Evolutionary conservation across 2,329 filamentous ascomycete genomes (phyloP), one percentile per base, ranked within the genome.

Genomic region (Tricladium varicosporioides): DNA sequence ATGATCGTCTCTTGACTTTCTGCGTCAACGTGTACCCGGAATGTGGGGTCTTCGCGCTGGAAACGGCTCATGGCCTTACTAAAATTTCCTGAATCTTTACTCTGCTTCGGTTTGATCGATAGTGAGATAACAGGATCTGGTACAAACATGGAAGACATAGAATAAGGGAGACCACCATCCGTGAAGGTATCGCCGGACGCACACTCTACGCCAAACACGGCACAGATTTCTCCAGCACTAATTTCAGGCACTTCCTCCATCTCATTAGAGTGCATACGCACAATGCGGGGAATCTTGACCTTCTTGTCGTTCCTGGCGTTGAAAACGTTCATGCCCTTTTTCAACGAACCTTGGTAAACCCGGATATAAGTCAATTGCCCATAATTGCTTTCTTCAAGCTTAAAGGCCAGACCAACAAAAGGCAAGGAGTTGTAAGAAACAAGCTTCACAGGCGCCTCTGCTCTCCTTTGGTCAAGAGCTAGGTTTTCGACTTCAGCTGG

Each of bases 241-340:
- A 99, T 88, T 73, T 97, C 92, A 55, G 77, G 80, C 31, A 97
- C 91, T 70, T 99, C 94, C 74, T 99, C 94, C 93, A 99, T 96
- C 71, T 99, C 94, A 72, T 97, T 96, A 47, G 92, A 96, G 79
- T 99, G 94, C 94, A 99, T 99, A 61, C 94, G 91, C 61, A 99
- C 94, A 68, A 99, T 97, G 70, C 93, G 89, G 16, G 94, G 94
- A 57, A 99, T 88, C 75, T 95, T 92, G 71, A 99, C 88, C 79
- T 93, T 97, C 82, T 97, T 96, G 74, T 93, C 89, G 63, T 85
- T 95, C 66, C 92, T 87, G 8, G 92, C 92, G 75, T 97, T 99
- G 83, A 88, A 96, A 54, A 99, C 86, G 71, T 92, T 91, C 70
- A 88, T 83, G 50, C 92, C 91, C 81, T 96, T 97, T 72, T 80